Percentiles rank a stretch among this genome's conserved stretches.
Conservation (phyloP, 192 early-diverging fungal species). For the Coemansia pectinata region DNA sequence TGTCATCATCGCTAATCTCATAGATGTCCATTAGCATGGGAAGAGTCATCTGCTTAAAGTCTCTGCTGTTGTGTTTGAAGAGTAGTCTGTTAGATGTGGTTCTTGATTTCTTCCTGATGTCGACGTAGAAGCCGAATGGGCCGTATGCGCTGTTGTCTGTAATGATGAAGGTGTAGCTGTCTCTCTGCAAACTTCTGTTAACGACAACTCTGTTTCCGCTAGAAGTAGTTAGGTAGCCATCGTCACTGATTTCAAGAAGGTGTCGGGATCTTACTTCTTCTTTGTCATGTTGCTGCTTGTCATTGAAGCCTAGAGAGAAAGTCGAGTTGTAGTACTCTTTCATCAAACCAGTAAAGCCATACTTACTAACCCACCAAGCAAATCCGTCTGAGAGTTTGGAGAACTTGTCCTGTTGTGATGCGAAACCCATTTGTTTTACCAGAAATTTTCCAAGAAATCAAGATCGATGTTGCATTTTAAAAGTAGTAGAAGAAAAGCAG, state of each 20-base stretch:
- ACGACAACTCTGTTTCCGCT: neutral
- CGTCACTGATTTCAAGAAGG: neutral
- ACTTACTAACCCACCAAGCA: neutral
- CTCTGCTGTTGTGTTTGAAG: neutral
- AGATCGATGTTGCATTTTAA: too few relatives aligned
- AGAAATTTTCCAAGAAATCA: too few relatives aligned
- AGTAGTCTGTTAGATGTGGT: neutral
- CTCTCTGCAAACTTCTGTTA: neutral
- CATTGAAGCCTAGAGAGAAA: neutral
- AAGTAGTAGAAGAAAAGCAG: too few relatives aligned
- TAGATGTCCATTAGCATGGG: neutral
- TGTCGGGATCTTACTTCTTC: neutral
- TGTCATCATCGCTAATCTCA: neutral
- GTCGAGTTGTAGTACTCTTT: neutral
- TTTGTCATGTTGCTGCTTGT: neutral
- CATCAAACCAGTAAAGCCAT: neutral
- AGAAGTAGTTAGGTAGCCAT: neutral
- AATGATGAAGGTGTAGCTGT: neutral
- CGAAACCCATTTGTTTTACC: neutral
- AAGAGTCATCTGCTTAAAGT: conserved; percentile 1
- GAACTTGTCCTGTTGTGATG: neutral
- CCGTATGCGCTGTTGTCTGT: neutral
- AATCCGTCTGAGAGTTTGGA: neutral
- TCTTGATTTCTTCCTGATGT: neutral
- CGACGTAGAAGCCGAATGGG: neutral